Evolutionary conservation across 306 rosid species (phyloP).

Genomic region (Lablab purpureus): DNA sequence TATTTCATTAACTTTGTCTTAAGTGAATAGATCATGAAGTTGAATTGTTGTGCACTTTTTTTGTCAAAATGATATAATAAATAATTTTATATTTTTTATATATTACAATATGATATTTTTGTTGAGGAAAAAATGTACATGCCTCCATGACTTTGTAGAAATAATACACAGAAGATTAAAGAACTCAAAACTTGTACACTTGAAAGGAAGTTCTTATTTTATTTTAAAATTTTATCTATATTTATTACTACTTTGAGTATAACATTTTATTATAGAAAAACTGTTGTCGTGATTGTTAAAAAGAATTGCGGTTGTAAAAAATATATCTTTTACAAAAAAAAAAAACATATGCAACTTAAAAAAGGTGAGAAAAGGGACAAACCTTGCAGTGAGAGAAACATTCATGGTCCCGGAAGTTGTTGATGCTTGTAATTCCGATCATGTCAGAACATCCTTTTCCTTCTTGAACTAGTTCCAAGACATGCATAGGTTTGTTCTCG

Average conservation of each 20-base stretch:
- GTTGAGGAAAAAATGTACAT: neutral
- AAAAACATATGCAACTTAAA: neutral
- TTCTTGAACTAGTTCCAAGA: constrained; percentile 46
- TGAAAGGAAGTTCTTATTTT: too few relatives aligned
- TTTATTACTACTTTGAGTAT: too few relatives aligned
- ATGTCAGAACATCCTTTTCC: constrained; percentile 47
- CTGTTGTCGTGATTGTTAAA: too few relatives aligned
- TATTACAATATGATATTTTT: neutral
- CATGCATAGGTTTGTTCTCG: constrained; percentile 34
- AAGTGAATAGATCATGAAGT: neutral
- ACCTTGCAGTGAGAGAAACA: constrained; percentile 74
- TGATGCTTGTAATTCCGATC: constrained; percentile 62
- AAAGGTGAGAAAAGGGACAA: neutral
- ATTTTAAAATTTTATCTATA: too few relatives aligned
- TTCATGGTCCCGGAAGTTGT: constrained; percentile 42
- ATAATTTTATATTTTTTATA: neutral
- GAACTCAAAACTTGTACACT: neutral
- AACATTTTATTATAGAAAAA: too few relatives aligned
- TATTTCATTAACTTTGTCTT: neutral
- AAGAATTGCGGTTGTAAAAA: too few relatives aligned
- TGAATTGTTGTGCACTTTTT: neutral
- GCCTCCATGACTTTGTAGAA: neutral
- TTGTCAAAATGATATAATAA: neutral
- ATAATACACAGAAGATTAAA: neutral
- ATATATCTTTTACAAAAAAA: too few relatives aligned